Percentiles rank a stretch among this genome's conserved stretches.
Evolutionary conservation across 2,329 filamentous ascomycete genomes (phyloP).

Genomic region (Talaromyces sp.): DNA sequence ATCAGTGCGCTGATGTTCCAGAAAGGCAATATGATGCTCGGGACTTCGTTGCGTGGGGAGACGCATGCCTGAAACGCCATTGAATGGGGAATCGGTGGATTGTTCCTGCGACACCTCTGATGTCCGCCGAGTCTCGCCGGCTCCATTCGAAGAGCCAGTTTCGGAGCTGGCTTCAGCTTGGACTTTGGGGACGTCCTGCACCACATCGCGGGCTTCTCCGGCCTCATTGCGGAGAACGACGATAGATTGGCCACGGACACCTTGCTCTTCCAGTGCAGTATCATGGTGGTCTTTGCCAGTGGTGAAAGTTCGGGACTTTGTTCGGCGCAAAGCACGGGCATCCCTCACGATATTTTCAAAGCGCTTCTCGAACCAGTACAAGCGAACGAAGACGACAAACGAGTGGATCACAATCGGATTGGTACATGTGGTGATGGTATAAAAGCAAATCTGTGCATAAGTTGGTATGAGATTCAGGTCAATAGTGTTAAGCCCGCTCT

Average conservation of each 20-base stretch:
- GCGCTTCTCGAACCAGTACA: slow-evolving; percentile 98
- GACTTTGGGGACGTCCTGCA: slow-evolving; percentile 16
- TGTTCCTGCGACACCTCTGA: slow-evolving; percentile 1
- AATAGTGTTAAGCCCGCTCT: slow-evolving; percentile 82
- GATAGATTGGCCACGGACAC: slow-evolving; percentile 32
- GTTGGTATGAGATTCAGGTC: slow-evolving; percentile 62
- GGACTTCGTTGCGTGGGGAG: slow-evolving; percentile 51
- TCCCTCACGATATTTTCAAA: slow-evolving; percentile 80
- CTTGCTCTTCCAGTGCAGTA: slow-evolving; percentile 28
- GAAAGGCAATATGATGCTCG: slow-evolving; percentile 80
- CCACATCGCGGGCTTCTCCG: slow-evolving; percentile 21
- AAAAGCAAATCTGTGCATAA: slow-evolving; percentile 69
- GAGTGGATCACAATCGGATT: slow-evolving; percentile 82
- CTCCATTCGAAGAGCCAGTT: slow-evolving; percentile 19
- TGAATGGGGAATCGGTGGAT: slow-evolving; percentile 36
- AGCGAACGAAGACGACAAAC: slow-evolving; percentile 80
- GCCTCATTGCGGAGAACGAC: slow-evolving; percentile 30
- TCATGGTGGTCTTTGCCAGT: slow-evolving; percentile 37
- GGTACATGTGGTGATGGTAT: slow-evolving; percentile 63
- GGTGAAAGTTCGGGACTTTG: slow-evolving; percentile 49
- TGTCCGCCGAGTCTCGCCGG: slow-evolving; percentile 13
- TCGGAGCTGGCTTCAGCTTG: slow-evolving; percentile 20
- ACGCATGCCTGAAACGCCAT: slow-evolving; percentile 48
- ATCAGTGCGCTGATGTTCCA: slow-evolving; percentile 75
- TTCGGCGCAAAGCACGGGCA: slow-evolving; percentile 61